A percentile compares a stretch with the other conserved stretches of the same genome.
Conservation (phyloP, 805 yeast genomes). For the Kuraishia borneana region DNA sequence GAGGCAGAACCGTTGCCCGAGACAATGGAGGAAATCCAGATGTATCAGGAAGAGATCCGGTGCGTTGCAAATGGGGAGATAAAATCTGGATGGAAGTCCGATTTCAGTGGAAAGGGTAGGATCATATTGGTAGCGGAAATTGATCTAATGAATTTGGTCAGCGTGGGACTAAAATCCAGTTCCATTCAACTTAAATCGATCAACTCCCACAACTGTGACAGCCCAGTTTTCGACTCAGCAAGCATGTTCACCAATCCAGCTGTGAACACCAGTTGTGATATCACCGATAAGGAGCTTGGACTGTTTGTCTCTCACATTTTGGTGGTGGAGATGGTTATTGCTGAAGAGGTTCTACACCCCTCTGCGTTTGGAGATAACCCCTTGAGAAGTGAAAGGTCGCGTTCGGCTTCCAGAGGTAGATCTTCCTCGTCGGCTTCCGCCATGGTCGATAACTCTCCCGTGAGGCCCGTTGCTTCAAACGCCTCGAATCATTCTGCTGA, state of each 20-base stretch:
- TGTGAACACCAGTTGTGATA: conserved; percentile 64
- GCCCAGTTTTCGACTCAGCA: conserved; percentile 16
- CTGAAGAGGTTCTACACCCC: conserved; percentile 64
- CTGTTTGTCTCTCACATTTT: conserved; percentile 65
- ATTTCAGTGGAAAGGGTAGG: conserved; percentile 66
- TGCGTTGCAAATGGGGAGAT: conserved; percentile 71
- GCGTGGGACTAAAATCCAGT: conserved; percentile 29
- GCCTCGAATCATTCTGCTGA: not conserved
- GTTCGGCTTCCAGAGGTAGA: not conserved
- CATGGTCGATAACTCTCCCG: not conserved
- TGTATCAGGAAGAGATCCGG: conserved; percentile 60
- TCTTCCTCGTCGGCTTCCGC: not conserved
- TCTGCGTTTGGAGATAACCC: not conserved
- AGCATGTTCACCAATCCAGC: conserved; percentile 9
- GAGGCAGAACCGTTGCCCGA: not conserved
- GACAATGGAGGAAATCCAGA: not conserved
- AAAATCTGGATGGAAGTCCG: conserved; percentile 93
- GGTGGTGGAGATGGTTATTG: conserved; percentile 83
- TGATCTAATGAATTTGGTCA: conserved; percentile 44
- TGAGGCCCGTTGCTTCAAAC: not conserved
- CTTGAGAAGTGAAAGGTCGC: too few relatives aligned
- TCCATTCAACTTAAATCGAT: conserved; percentile 16
- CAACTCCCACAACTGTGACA: conserved; percentile 19
- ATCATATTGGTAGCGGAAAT: conserved; percentile 73
- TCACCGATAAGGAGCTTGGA: conserved; percentile 74